Percentiles rank a stretch among this genome's conserved stretches.
Evolutionary conservation across 192 early-diverging fungal species (phyloP).

Genomic region (Coemansia sp.): DNA sequence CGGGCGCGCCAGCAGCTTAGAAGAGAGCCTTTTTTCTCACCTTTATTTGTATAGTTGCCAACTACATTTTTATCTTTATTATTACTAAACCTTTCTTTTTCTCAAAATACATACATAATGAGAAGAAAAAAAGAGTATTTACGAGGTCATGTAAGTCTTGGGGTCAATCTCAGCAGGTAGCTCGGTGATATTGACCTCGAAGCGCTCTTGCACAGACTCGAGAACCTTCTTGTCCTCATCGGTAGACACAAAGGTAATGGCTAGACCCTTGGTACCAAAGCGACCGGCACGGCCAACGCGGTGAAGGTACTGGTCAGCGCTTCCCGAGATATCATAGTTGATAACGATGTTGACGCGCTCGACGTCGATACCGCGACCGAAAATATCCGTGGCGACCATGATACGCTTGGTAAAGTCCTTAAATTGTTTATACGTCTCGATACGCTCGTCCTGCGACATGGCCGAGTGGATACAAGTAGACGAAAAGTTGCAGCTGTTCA

Average conservation of each 20-base stretch:
- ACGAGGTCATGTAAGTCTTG: constrained; percentile 75
- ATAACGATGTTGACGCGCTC: constrained; percentile 99
- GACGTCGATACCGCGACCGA: constrained; percentile 98
- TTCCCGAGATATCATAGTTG: constrained; percentile 97
- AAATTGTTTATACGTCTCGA: constrained; percentile 91
- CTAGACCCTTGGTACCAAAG: constrained; percentile 99
- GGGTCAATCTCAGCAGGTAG: constrained; percentile 87
- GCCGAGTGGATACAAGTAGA: constrained; percentile 90
- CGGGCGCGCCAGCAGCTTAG: too few relatives aligned
- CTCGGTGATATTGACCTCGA: constrained; percentile 93
- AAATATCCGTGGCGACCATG: constrained; percentile 77
- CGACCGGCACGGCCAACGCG: constrained; percentile 98
- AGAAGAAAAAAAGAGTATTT: not conserved
- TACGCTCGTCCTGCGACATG: constrained; percentile 92
- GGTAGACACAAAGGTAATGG: constrained; percentile 90
- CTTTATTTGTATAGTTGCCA: not conserved
- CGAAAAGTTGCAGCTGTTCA: constrained; percentile 91
- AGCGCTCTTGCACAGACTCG: constrained; percentile 88
- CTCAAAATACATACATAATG: constrained; percentile 1
- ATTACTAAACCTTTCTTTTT: not conserved
- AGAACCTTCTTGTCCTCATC: constrained; percentile 78
- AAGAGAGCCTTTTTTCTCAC: too few relatives aligned
- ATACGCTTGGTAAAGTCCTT: constrained; percentile 95
- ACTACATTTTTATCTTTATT: not conserved
- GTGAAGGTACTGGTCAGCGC: constrained; percentile 91